These are phyloP conservation scores for Neurospora pannonica DNA, from an alignment of 495 filamentous ascomycete species.

Conservation along the genomic window DNA sequence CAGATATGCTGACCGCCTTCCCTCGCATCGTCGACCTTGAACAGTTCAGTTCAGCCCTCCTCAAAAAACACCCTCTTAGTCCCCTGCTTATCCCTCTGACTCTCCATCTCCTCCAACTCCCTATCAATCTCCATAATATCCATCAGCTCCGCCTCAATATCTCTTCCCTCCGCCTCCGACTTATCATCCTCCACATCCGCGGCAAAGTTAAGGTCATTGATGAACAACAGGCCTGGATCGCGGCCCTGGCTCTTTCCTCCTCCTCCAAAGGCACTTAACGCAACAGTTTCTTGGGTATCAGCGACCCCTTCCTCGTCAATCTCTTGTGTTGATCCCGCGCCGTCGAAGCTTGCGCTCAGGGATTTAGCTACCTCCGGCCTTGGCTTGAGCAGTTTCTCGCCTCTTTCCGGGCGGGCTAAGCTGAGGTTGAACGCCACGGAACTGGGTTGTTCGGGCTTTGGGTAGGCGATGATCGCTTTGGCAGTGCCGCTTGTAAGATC, in stretches of 20 bases:
- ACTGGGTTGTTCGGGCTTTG: slow-evolving; percentile 28
- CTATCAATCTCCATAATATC: slow-evolving; percentile 49
- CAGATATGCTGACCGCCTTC: background rate
- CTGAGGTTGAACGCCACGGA: slow-evolving; percentile 38
- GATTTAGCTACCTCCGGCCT: slow-evolving; percentile 1
- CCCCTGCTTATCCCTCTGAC: slow-evolving; percentile 18
- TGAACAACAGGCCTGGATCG: slow-evolving; percentile 30
- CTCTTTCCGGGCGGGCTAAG: slow-evolving; percentile 15
- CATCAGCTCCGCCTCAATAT: slow-evolving; percentile 44
- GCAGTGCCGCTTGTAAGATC: slow-evolving; percentile 2
- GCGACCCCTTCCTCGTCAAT: background rate
- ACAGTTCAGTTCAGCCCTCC: slow-evolving; percentile 8
- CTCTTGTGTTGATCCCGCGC: background rate
- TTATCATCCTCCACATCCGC: slow-evolving; percentile 35
- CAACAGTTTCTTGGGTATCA: background rate
- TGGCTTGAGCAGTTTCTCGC: slow-evolving; percentile 1
- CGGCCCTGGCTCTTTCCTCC: background rate
- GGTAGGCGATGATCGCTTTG: slow-evolving; percentile 34
- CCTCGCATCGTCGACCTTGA: background rate
- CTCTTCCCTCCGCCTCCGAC: slow-evolving; percentile 32
- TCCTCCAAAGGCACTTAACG: background rate
- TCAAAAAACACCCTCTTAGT: slow-evolving; percentile 40
- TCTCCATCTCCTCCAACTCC: slow-evolving; percentile 39
- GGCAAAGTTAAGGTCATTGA: slow-evolving; percentile 32
- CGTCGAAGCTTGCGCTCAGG: background rate